Base-by-base conservation (phyloP, 2,329 filamentous ascomycete species). In the Erysiphe pulchra region DNA sequence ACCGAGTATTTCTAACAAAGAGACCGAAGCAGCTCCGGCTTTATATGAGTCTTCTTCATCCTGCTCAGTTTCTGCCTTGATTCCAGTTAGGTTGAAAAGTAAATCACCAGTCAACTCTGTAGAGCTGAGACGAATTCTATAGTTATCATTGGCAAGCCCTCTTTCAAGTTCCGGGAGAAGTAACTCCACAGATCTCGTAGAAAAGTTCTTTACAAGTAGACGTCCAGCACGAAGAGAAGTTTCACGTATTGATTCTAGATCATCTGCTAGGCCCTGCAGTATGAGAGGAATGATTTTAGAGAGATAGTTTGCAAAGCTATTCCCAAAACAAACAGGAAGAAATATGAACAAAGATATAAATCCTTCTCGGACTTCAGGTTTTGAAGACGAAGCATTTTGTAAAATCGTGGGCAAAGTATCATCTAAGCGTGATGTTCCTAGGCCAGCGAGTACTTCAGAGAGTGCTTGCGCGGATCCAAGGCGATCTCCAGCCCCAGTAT, bases 281-380 rank as follows among this genome's bases (percentile, higher is more conserved):
- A 98, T 95, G 17, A 90, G 81, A 16, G 90, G 92, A 54, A 98
- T 93, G 56, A 98, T 93, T 59, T 78, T 85, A 63, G 78, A 83
- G 49, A 98, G 77, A 58, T 98, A 98, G 58, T 84, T 85, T 54
- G 90, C 80, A 57, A 98, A 98, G 61, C 86, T 92, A 69, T 98
- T 98, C 56, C 90, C 90, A 56, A 98, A 98, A 64, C 90, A 98
- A 45, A 93, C 90, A 12, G 90, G 90, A 65, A 98, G 75, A 71
- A 94, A 98, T 53, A 98, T 95, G 64, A 98, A 98, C 37, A 98
- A 71, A 8, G 90, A 94, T 90, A 98, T 98, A 66, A 98, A 98
- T 41, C 90, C 90, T 67, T 98, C 90, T 55, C 90, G 77, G 51
- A 98, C 84, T 46, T 85, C 76, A 16, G 90, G 61, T 62, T 93